Evolutionary conservation across 805 yeast species (phyloP), one percentile per base, ranked within the genome.

Genomic region (Kregervanrija delftensis): DNA sequence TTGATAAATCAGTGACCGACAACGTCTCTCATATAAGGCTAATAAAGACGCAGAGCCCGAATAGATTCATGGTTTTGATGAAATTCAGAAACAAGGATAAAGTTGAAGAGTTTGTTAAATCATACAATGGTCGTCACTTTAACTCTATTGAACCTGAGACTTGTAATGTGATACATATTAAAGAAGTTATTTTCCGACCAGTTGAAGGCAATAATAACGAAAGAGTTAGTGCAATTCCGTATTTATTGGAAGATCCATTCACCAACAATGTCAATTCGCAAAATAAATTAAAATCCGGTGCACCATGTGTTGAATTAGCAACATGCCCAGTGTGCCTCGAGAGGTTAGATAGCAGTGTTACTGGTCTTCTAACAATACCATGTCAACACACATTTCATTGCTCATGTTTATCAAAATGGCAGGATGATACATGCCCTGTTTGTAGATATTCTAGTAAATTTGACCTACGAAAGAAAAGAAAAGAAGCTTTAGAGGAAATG

Each of bases 341-440:
- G 55, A 69, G 95, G 48, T 81, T 89, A 83, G 97, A 89, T 58
- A 71, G 89, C 1, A 77, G 76, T 16, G 69, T 84, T 4, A 80
- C 95, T 0, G 97, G 97, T 0, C 68, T 89, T 10, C 65, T 88
- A 5, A 90, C 96, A 0, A 89, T 86, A 32, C 89, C 93, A 2
- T 90, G 96, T 50, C 96, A 87, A 59, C 97, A 89, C 59, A 86
- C 96, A 0, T 89, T 87, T 62, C 96, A 89, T 61, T 89, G 96
- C 53, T 84, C 77, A 53, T 90, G 96, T 59, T 68, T 89, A 41
- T 79, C 87, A 39, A 85, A 83, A 61, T 89, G 96, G 96, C 77
- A 77, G 45, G 96, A 88, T 58, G 93, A 87, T 48, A 77, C 86
- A 28, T 89, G 97, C 59, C 96, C 96, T 0, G 90, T 89, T 2